Evolutionary conservation across 2,329 filamentous ascomycete species (phyloP), one percentile per base, ranked within the genome.

Genomic region (Talaromyces rugulosus): DNA sequence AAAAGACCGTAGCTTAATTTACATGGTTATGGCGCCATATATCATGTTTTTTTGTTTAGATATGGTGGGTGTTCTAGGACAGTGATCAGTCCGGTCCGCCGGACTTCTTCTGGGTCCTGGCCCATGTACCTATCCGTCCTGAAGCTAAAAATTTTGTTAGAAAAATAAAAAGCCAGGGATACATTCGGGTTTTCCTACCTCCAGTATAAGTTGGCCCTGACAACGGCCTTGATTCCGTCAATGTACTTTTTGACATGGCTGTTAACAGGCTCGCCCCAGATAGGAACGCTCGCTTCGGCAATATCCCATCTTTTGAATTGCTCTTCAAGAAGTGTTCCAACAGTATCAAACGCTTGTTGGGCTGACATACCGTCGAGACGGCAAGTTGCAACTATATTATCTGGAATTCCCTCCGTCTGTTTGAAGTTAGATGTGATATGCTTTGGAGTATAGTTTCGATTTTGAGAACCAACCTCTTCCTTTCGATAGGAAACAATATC

Each of bases 401-500:
- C 67, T 9, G 28, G 58, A 16, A 68, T 65, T 16, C 66, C 66
- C 63, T 68, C 67, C 60, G 62, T 63, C 66, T 66, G 47, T 31
- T 11, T 23, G 27, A n/a, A n/a, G n/a, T 33, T 33, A n/a, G 42
- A 47, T 23, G 18, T 11, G 42, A 11, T 47, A 18, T 47, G 11
- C n/a, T 11, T 47, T 47, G 16, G 23, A 23, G 42, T n/a, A 1
- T 47, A n/a, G 12, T 47, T 7, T 18, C 18, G 16, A 18, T n/a
- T 44, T 47, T n/a, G 18, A 55, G 5, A 11, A 62, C 52, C 53
- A 30, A 68, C 67, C 62, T 68, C 66, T 64, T 70, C 68, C 61
- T 68, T 70, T 56, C 67, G 65, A 60, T 69, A 70, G 36, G 67
- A 70, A 11, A 69, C 64, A 51, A 69, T 66, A 42, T 69, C 67